Conservation (phyloP, 257 asterid genomes). For the Nicotiana knightiana region DNA sequence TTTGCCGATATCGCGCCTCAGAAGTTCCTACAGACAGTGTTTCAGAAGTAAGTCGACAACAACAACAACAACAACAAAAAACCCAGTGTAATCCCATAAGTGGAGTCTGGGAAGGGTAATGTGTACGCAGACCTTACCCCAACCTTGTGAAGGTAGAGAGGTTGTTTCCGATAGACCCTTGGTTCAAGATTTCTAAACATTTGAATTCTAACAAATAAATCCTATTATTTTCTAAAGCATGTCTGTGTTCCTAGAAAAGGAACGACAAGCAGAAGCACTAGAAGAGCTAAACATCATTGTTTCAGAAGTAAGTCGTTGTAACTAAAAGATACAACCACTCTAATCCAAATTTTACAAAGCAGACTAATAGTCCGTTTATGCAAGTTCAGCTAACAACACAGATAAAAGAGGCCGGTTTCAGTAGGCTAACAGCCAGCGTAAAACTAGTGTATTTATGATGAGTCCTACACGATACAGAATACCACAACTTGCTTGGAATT, state of each 20-base stretch:
- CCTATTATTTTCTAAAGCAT: constrained; percentile 3
- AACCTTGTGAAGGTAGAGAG: no score
- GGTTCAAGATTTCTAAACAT: background rate
- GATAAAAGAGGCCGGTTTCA: background rate
- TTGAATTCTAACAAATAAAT: background rate
- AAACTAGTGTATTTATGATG: background rate
- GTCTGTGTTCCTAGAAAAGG: background rate
- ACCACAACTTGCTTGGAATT: background rate
- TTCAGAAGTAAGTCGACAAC: background rate
- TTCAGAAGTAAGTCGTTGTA: background rate
- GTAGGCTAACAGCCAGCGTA: background rate
- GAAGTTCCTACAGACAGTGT: constrained; percentile 10
- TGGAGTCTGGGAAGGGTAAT: no score
- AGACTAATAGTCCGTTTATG: background rate
- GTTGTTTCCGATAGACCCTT: no score
- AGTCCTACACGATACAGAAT: background rate
- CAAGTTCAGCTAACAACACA: background rate
- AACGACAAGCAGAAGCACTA: background rate
- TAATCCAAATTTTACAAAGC: background rate
- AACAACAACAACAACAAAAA: no score
- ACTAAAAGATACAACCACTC: background rate
- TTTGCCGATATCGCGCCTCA: constrained; percentile 12
- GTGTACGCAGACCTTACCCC: no score
- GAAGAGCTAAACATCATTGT: background rate
- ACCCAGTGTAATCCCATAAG: no score